phyloP scores from a whole-genome alignment of 306 rosid species.

The Clitoria ternatea region DNA sequence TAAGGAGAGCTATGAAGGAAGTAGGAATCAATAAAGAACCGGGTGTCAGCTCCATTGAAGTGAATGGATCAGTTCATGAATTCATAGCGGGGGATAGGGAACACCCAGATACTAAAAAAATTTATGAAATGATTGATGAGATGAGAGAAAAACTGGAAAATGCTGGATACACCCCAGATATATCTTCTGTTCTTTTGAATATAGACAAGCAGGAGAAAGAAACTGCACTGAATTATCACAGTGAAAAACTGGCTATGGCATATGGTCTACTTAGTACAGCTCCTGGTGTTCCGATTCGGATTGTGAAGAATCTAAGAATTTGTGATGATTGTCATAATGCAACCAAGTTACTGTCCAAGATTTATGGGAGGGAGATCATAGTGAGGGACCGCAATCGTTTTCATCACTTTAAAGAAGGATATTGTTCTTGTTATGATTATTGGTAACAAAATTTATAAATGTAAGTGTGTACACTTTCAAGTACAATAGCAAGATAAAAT shows the following conservation, averaged over 20 bases:
- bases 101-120: slow-evolving; percentile 38
- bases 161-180: slow-evolving; percentile 50
- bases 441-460: not conserved
- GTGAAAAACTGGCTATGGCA: slow-evolving; percentile 74
- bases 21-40: slow-evolving; percentile 53
- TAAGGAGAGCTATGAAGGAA: slow-evolving; percentile 47
- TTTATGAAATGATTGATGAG: slow-evolving; percentile 52
- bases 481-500: not conserved
- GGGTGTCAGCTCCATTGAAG: slow-evolving; percentile 59
- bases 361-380: slow-evolving; percentile 51
- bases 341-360: slow-evolving; percentile 55
- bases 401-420: slow-evolving; percentile 61
- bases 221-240: slow-evolving; percentile 44
- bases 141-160: slow-evolving; percentile 47
- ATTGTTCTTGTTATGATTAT: slow-evolving; percentile 16
- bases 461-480: not conserved
- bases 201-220: slow-evolving; percentile 60
- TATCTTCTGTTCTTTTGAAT: slow-evolving; percentile 43
- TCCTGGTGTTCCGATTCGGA: slow-evolving; percentile 47
- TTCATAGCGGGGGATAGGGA: slow-evolving; percentile 54
- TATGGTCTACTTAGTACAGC: slow-evolving; percentile 57
- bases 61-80: slow-evolving; percentile 51
- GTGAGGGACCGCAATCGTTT: slow-evolving; percentile 68
- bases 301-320: slow-evolving; percentile 60
- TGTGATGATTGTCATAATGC: slow-evolving; percentile 66